phyloP scores from a whole-genome alignment of 306 rosid species.

The Ceratonia siliqua region DNA sequence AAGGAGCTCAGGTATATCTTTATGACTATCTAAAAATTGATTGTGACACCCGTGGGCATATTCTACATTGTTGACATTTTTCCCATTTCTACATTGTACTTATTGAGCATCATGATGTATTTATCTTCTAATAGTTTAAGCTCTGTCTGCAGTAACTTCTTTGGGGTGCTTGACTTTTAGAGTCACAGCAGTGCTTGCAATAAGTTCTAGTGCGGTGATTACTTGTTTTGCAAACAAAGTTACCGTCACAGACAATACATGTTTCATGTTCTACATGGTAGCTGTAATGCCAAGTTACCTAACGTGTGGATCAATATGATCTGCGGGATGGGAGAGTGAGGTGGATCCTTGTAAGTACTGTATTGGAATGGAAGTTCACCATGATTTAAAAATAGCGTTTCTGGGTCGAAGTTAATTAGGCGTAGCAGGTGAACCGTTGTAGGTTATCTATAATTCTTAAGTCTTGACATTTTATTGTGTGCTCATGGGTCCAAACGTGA shows the following conservation, averaged over 20 bases:
- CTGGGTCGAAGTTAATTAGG: too few species aligned
- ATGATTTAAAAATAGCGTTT: too few species aligned
- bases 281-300: conserved; percentile 39
- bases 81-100: neutral
- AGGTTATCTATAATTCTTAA: neutral
- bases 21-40: conserved; percentile 2
- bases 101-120: neutral
- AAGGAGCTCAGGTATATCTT: conserved; percentile 63
- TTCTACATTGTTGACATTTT: neutral
- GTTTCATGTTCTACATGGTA: conserved; percentile 9
- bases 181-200: conserved; percentile 29
- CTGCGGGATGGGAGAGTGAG: neutral
- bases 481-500: neutral
- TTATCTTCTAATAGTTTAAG: neutral
- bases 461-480: neutral
- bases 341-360: neutral
- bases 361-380: neutral
- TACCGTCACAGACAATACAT: neutral
- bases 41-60: neutral
- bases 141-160: neutral
- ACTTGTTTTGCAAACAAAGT: conserved; percentile 1
- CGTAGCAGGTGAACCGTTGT: too few species aligned
- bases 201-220: conserved; percentile 31
- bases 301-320: conserved; percentile 30
- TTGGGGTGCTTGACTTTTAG: conserved; percentile 28